These are phyloP conservation scores for Ephemerocybe angulata DNA, from an alignment of 768 basidiomycete genomes.

Conservation along the genomic window DNA sequence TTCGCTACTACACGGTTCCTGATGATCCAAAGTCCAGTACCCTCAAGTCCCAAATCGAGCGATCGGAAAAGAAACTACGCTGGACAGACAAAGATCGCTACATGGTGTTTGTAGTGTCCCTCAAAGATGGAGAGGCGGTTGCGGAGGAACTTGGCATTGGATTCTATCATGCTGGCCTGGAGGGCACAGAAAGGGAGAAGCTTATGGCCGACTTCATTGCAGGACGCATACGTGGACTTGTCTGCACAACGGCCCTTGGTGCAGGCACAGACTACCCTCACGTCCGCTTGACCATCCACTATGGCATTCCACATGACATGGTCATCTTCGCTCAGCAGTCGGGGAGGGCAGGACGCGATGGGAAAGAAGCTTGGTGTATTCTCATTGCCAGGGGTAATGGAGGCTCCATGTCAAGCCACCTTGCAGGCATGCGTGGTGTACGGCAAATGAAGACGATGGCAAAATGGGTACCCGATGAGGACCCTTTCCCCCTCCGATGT, in stretches of 20 bases:
- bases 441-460: neutral
- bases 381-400: neutral
- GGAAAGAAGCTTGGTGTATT: neutral
- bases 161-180: neutral
- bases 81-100: neutral
- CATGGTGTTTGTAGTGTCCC: neutral
- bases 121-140: neutral
- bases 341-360: neutral
- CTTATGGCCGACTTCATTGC: neutral
- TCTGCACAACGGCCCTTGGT: neutral
- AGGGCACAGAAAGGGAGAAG: neutral
- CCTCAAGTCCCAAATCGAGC: neutral
- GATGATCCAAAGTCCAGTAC: neutral
- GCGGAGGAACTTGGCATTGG: neutral
- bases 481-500: neutral
- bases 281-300: neutral
- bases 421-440: neutral
- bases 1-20: neutral
- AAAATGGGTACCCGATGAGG: neutral
- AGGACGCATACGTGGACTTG: neutral
- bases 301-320: neutral
- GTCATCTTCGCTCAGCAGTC: neutral
- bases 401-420: neutral
- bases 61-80: neutral
- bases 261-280: slow-evolving; percentile 3